Base-by-base conservation (phyloP, 2,329 filamentous ascomycete species). In the Graphiopsis chlorocephala region DNA sequence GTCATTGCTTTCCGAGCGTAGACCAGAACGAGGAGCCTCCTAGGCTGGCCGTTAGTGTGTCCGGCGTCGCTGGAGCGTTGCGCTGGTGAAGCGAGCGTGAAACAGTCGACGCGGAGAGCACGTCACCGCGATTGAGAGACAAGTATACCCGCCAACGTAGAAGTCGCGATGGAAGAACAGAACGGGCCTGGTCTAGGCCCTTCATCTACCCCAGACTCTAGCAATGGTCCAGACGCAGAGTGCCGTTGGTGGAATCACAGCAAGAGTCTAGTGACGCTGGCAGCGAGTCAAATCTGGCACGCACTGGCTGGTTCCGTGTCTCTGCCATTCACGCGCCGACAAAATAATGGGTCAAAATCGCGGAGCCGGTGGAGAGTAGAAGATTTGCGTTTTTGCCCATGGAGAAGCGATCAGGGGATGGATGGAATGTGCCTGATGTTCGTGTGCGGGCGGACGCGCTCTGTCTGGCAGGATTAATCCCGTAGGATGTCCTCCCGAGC, bases 291-390 rank as follows among this genome's bases (percentile, higher is more conserved):
- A 61, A 61, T n/a, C n/a, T 33, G 23, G 14, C 25, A 11, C 55
- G 35, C 35, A 45, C 33, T 23, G 48, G 20, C 47, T 55, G 48
- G 26, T 26, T n/a, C 45, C 33, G 26, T n/a, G n/a, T 50, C 14
- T 38, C 48, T 33, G 48, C 47, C 60, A 53, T 47, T 61, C 59
- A 53, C 47, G 58, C 47, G 47, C 38, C n/a, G 23, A 50, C 29
- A 20, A 31, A 15, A 20, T 20, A 28, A 26, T 10, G 26, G 48
- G 60, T 35, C 60, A 33, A 42, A 45, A 55, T 42, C 53, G 60
- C 48, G 60, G 60, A 62, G 60, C 53, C 50, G 33, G 48, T 55
- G 60, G 60, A 61, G 59, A 61, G 47, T 38, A 28, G 17, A 38
- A n/a, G 29, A 61, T 53, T 48, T 61, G 45, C 48, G 45, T 62